phyloP scores from a whole-genome alignment of 305 asterid species.

The Fraxinus dipetala region DNA sequence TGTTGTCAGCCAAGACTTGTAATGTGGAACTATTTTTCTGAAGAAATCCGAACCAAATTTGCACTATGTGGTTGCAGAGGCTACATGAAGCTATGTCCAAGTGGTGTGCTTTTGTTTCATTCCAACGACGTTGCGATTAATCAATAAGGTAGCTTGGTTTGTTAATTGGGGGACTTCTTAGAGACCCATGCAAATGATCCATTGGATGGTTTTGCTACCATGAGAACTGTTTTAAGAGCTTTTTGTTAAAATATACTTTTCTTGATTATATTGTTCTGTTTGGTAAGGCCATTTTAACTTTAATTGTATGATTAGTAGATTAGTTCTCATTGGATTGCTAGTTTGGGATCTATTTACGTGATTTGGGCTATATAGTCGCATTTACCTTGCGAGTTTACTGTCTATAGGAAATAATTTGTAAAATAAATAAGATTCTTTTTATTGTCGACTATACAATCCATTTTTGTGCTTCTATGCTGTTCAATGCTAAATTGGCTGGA shows the following conservation, averaged over 20 bases:
- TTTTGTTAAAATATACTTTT: too few relatives aligned
- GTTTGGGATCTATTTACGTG: background rate
- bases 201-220: background rate
- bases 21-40: conserved; percentile 33
- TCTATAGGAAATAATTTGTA: background rate
- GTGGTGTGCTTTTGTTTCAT: background rate
- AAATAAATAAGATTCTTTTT: too few relatives aligned
- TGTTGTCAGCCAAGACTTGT: conserved; percentile 23
- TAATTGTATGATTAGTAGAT: background rate
- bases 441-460: too few relatives aligned
- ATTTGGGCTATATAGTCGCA: too few relatives aligned
- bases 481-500: too few relatives aligned
- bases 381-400: background rate
- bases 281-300: too few relatives aligned
- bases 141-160: background rate
- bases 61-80: conserved; percentile 32
- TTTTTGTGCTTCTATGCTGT: too few relatives aligned
- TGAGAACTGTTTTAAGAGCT: too few relatives aligned
- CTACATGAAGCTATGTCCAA: conserved; percentile 12
- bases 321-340: too few relatives aligned
- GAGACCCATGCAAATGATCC: background rate
- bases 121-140: background rate
- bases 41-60: conserved; percentile 21
- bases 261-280: too few relatives aligned
- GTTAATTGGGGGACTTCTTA: background rate